Base-by-base conservation (phyloP, 257 asterid genomes). In the Solanum dulcamara region DNA sequence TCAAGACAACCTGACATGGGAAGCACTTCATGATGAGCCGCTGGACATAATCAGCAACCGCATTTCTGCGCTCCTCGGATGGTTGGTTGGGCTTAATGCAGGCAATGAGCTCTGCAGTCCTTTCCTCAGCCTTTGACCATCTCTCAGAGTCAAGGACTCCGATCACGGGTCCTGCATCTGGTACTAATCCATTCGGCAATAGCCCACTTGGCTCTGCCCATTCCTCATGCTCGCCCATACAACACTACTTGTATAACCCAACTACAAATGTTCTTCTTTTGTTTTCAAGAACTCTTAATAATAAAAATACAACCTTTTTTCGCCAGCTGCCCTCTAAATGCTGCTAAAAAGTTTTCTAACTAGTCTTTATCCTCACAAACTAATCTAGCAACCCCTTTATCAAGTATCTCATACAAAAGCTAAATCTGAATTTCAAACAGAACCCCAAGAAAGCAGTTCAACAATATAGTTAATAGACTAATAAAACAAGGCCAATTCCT, bases 121-220 rank as follows among this genome's bases (percentile, higher is more conserved):
- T 93, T 90, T 92, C 97, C 92, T 96, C 99, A 9, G 97, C 98
- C 86, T 81, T 94, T 85, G 84, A 86, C 99, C 99, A 96, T 88
- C 98, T 91, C 48, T 93, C 97, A 1, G 90, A 75, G 87, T 96
- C 97, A 15, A 93, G 90, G 32, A 88, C 90, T 83, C 67, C 88
- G 89, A 91, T 86, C 83, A 94, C 92, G 2, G 92, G 94, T 50
- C 90, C 94, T 30, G 97, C 93, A 87, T 95, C 92, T 28, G 92
- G 94, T 93, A 93, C 86, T 40, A 96, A 91, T 88, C 99, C 99
- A 81, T 92, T 94, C 4, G 94, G 97, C 87, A 90, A 87, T 2
- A 87, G 93, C 92, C 93, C 97, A 87, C 87, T 91, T 83, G 93
- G 89, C 92, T 92, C 95, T 79, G 89, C 91, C 98, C 97, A 91